Percentiles rank a stretch among this genome's conserved stretches.
phyloP scores from a whole-genome alignment of 345 rosid species.

The sweet orange (Citrus sinensis) region DNA sequence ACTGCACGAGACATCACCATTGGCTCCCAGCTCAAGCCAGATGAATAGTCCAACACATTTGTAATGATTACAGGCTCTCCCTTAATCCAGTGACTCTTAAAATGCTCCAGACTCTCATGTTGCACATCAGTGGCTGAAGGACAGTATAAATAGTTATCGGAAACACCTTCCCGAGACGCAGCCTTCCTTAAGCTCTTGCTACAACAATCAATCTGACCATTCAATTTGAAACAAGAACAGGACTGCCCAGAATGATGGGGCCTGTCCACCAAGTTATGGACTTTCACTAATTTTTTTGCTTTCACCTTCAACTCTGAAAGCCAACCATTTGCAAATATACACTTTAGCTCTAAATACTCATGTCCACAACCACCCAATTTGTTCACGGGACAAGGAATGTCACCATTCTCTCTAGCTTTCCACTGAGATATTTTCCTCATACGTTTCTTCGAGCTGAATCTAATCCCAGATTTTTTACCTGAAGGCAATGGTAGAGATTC shows the following conservation, averaged over 20 bases:
- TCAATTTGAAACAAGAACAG: constrained; percentile 48
- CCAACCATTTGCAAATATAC: constrained; percentile 33
- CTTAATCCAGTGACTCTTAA: constrained; percentile 69
- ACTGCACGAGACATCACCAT: constrained; percentile 78
- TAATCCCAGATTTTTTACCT: neutral
- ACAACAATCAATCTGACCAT: constrained; percentile 25
- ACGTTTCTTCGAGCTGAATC: constrained; percentile 11
- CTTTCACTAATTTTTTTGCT: constrained; percentile 31
- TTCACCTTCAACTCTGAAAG: constrained; percentile 37
- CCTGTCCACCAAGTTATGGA: neutral
- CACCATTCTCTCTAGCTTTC: constrained; percentile 52
- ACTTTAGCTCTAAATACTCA: constrained; percentile 34
- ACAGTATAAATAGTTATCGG: constrained; percentile 59
- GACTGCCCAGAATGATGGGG: constrained; percentile 7
- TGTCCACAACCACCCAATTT: constrained; percentile 49
- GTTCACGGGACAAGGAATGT: constrained; percentile 47
- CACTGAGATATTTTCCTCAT: constrained; percentile 27
- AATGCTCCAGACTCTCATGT: constrained; percentile 50
- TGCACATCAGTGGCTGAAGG: constrained; percentile 45
- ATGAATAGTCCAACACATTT: constrained; percentile 49
- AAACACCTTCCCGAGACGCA: constrained; percentile 47
- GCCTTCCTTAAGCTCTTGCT: constrained; percentile 40
- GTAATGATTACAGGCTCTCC: constrained; percentile 74
- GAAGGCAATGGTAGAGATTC: neutral
- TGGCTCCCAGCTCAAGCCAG: constrained; percentile 88